phyloP scores from a whole-genome alignment of 805 yeast species.

The Kregervanrija delftensis region DNA sequence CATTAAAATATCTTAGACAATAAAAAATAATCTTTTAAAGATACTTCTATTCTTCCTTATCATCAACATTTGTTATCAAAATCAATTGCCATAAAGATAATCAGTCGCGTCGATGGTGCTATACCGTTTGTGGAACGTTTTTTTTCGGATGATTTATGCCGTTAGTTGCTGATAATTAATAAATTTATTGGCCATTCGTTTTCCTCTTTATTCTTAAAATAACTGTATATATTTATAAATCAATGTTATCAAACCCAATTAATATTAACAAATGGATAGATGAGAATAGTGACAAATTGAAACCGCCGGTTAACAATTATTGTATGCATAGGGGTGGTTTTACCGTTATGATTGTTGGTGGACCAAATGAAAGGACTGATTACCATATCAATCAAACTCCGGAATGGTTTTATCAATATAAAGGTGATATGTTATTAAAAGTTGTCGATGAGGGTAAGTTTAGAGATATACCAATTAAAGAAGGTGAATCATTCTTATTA shows the following conservation, averaged over 20 bases:
- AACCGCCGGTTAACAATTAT: conserved; percentile 90
- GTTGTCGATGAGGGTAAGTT: conserved; percentile 79
- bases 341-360: conserved; percentile 94
- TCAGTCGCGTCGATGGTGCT: no score
- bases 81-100: no score
- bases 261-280: conserved; percentile 75
- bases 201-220: no score
- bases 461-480: conserved; percentile 65
- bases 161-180: no score
- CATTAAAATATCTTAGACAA: no score
- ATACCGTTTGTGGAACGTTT: no score
- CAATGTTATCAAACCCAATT: conserved; percentile 60
- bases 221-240: no score
- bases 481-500: conserved; percentile 82
- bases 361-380: conserved; percentile 91
- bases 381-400: conserved; percentile 93
- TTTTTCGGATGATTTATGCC: no score
- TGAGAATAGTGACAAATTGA: conserved; percentile 66
- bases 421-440: conserved; percentile 77
- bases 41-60: no score
- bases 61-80: no score
- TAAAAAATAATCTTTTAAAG: no score
- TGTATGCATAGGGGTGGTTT: conserved; percentile 89
- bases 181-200: no score
- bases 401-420: conserved; percentile 84